Evolutionary conservation across 2,329 filamentous ascomycete species (phyloP).

Genomic region (Penicillium occitanis): DNA sequence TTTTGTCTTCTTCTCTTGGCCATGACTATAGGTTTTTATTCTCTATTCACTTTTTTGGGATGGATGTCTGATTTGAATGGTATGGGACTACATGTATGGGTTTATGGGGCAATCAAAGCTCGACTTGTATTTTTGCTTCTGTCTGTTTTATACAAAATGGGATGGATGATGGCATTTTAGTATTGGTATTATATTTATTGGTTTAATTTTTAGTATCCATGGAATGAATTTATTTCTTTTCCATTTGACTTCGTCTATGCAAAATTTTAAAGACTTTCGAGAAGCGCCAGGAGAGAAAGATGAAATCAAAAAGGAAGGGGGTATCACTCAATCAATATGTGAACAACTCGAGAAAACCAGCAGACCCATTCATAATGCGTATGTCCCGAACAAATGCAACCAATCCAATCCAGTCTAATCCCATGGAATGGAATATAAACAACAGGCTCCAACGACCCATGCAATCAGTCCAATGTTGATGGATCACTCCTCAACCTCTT

Average conservation of each 20-base stretch:
- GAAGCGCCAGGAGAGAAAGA: neutral
- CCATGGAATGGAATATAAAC: too few species aligned
- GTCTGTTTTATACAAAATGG: neutral
- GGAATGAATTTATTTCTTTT: neutral
- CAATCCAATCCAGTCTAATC: neutral
- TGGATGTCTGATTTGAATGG: neutral
- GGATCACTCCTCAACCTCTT: constrained; percentile 55
- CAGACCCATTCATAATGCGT: neutral
- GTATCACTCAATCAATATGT: constrained; percentile 18
- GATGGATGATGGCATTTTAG: neutral
- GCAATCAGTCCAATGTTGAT: neutral
- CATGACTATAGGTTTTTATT: neutral
- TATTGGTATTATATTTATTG: constrained; percentile 1
- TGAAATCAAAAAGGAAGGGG: neutral
- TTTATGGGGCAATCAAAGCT: neutral
- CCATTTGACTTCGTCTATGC: neutral
- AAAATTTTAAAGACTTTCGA: neutral
- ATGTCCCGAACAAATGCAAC: neutral
- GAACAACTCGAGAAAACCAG: neutral
- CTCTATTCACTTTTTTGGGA: neutral
- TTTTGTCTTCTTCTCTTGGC: neutral
- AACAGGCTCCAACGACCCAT: neutral
- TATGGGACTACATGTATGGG: neutral
- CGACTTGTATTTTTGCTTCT: neutral
- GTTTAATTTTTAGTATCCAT: constrained; percentile 1